These are phyloP conservation scores for Aspergillus sp. DNA, from an alignment of 2,329 filamentous ascomycete genomes.

Conservation along the genomic window DNA sequence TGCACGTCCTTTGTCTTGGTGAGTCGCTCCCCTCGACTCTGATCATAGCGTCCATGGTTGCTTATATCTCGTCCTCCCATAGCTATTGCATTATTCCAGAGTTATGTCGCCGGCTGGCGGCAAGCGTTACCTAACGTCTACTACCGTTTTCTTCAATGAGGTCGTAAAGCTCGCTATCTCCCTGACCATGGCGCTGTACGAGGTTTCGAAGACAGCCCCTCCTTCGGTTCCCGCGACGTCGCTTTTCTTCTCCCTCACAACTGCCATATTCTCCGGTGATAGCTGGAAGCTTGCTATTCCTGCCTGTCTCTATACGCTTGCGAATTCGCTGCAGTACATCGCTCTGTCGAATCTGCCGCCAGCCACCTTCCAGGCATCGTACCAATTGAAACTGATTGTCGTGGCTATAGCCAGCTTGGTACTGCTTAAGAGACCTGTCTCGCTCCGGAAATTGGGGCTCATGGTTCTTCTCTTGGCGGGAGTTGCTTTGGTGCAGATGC, in stretches of 20 bases:
- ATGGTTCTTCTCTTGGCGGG: conserved; percentile 78
- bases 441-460: conserved; percentile 74
- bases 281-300: conserved; percentile 94
- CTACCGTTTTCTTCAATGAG: conserved; percentile 91
- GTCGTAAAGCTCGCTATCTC: conserved; percentile 86
- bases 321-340: conserved; percentile 92
- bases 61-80: conserved; percentile 10
- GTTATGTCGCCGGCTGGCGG: conserved; percentile 84
- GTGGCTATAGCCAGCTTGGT: conserved; percentile 84
- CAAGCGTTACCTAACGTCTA: conserved; percentile 89
- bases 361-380: conserved; percentile 89
- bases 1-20: conserved; percentile 49
- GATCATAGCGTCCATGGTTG: not conserved
- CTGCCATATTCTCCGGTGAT: conserved; percentile 81
- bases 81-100: conserved; percentile 93
- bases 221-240: conserved; percentile 78
- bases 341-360: conserved; percentile 89
- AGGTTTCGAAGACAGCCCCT: conserved; percentile 75
- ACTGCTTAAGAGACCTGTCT: conserved; percentile 71
- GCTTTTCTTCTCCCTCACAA: conserved; percentile 76
- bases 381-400: conserved; percentile 91
- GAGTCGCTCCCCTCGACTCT: conserved; percentile 21
- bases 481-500: conserved; percentile 81
- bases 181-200: conserved; percentile 82
- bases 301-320: conserved; percentile 82